Base-by-base conservation (phyloP, 495 filamentous ascomycete genomes). In the Hyaloscypha finlandica region DNA sequence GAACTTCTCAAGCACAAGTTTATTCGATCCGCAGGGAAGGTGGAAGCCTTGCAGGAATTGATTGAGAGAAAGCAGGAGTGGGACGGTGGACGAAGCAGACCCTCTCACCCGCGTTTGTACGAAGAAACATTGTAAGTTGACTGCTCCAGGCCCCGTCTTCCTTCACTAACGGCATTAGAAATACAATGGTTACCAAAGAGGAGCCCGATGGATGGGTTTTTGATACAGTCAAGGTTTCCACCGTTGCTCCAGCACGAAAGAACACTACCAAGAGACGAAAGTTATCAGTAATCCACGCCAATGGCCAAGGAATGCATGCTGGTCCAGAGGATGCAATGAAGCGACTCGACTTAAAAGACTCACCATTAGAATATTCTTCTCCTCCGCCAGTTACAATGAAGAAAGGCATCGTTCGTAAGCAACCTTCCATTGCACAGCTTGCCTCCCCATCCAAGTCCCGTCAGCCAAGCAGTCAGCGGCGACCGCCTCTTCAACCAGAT, bases 151-250 rank as follows among this genome's bases (percentile, higher is more conserved):
- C 65, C 31, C 57, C 63, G n/a, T 48, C 83, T 80, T 58, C 37
- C 19, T 53, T 22, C 5, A 11, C 63, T 70, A 70, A 70, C 19
- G 22, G 16, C 11, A 4, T 54, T 22, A 74, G 72, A 20, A 88
- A 90, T 70, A 89, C 88, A n/a, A 81, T 91, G 73, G 87, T 83
- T 60, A 83, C 81, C 63, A 88, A 82, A 73, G 81, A 85, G 22
- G 89, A 93, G 22, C 82, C 89, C 20, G 93, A 97, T 70, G 92
- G 92, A 61, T 99, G 95, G 95, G 89, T 97, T n/a, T 99, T 99
- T 73, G 95, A 97, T 72, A 99, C 95, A 0, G 86, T 99, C 70
- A 94, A 91, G 74, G 89, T 86, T 30, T 77, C 83, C 2, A 71
- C 83, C 3, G 77, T 82, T 8, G 66, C 68, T 12, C 51, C 67